Evolutionary conservation across 768 basidiomycete genomes (phyloP), one percentile per base, ranked within the genome.

Genomic region (Rossbeevera mucosa): DNA sequence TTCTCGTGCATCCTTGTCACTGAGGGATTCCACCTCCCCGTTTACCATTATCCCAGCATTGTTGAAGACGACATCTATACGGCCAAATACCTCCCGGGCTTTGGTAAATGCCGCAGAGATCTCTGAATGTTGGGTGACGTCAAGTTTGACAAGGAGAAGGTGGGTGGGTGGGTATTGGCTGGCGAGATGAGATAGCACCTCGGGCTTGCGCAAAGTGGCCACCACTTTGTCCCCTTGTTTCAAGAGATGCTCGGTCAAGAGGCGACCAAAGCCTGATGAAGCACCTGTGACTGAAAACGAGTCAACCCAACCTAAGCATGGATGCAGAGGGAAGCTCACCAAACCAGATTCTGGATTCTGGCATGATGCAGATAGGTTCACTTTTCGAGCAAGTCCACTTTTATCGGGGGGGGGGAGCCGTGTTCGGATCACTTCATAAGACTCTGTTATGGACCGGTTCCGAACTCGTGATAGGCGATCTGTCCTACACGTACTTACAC

Each of bases 191-290:
- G 57, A 51, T 36, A 77, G 60, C 13, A 47, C 59, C 14, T 59
- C 67, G 2, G 76, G 75, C 52, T 61, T 72, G 48, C 76, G 75
- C 22, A 75, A 63, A 33, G 77, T 76, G 4, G 79, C 76, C 46
- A 76, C 67, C 21, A 67, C 75, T 28, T 51, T 71, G 29, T 74
- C 63, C 4, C 72, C 76, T 16, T 59, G 59, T 22, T 53, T 29
- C 22, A 77, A 64, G 42, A 67, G 70, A 18, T 51, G 38, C 50
- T 72, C 68, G 20, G 67, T 66, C 47, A 72, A 52, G 28, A 50
- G n/a, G n/a, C 63, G 68, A 13, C 77, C 76, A 24, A 22, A 43
- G 7, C 42, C 20, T 14, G 42, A 43, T 16, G 41, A 42, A 42
- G 41, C 41, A 42, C 41, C 41, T 22, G 41, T 42, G 21, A 42